phyloP scores from a whole-genome alignment of 768 basidiomycete genomes.

The Boletus barrowsii region DNA sequence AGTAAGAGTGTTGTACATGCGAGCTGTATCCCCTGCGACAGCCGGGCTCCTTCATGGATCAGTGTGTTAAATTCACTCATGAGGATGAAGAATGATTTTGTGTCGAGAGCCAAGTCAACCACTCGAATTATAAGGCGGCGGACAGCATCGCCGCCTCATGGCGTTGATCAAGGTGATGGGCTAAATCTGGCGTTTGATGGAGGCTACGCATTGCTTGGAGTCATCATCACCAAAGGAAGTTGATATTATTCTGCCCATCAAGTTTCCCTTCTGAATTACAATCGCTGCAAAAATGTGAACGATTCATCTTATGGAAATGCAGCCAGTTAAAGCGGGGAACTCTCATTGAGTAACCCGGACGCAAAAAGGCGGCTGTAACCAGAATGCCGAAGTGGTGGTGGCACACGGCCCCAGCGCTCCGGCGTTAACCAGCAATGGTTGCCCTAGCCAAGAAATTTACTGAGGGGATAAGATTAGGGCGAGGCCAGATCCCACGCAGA shows the following conservation, averaged over 20 bases:
- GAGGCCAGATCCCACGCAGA: too few relatives aligned
- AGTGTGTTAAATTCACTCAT: neutral
- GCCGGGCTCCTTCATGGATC: neutral
- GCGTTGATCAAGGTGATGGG: neutral
- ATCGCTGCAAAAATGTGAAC: neutral
- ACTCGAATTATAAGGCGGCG: neutral
- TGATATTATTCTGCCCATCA: neutral
- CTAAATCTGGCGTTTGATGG: neutral
- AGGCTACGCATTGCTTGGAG: neutral
- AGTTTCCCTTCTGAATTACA: neutral
- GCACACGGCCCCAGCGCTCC: too few relatives aligned
- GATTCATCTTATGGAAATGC: neutral
- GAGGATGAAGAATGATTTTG: neutral
- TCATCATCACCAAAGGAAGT: neutral
- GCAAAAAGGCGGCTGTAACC: too few relatives aligned
- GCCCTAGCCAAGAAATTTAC: too few relatives aligned
- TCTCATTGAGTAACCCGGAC: too few relatives aligned
- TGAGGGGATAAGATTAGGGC: too few relatives aligned
- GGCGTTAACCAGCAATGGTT: too few relatives aligned
- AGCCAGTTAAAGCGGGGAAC: too few relatives aligned
- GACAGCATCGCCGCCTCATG: neutral
- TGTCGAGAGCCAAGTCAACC: neutral
- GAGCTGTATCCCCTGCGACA: neutral
- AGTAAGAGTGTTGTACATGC: constrained; percentile 7
- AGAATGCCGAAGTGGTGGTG: too few relatives aligned